phyloP scores from a whole-genome alignment of 139 green algal genomes.

The Ostreobium quekettii region DNA sequence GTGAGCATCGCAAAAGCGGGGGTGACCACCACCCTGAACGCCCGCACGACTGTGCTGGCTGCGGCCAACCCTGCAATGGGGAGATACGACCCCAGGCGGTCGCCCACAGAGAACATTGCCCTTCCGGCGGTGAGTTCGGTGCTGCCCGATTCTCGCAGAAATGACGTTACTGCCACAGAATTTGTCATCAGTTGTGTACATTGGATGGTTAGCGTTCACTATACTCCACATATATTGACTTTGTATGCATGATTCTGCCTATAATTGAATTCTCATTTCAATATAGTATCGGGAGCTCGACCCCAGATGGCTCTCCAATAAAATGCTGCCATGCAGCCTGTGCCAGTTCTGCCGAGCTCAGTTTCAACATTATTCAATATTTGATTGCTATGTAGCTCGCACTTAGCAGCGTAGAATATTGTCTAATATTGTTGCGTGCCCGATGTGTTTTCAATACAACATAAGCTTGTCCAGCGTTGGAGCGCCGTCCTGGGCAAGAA shows the following conservation, averaged over 20 bases:
- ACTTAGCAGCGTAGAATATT: too few relatives aligned
- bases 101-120: conserved; percentile 96
- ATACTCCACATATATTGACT: too few relatives aligned
- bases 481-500: too few relatives aligned
- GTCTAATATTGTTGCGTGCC: too few relatives aligned
- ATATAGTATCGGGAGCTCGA: neutral
- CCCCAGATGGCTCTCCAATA: neutral
- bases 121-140: conserved; percentile 64
- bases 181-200: too few relatives aligned
- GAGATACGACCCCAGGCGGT: conserved; percentile 82
- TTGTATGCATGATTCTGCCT: too few relatives aligned
- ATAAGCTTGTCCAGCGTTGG: too few relatives aligned
- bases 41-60: conserved; percentile 89
- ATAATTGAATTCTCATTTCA: neutral
- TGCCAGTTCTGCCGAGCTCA: neutral
- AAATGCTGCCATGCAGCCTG: neutral
- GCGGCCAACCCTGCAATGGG: conserved; percentile 96
- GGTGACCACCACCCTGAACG: conserved; percentile 99
- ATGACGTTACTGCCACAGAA: conserved; percentile 5
- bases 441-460: too few relatives aligned
- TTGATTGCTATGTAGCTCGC: too few relatives aligned
- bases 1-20: conserved; percentile 98
- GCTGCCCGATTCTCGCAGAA: neutral
- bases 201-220: too few relatives aligned
- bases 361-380: too few relatives aligned